Evolutionary conservation across 345 rosid genomes (phyloP).

Genomic region (Rhodomyrtus tomentosa): DNA sequence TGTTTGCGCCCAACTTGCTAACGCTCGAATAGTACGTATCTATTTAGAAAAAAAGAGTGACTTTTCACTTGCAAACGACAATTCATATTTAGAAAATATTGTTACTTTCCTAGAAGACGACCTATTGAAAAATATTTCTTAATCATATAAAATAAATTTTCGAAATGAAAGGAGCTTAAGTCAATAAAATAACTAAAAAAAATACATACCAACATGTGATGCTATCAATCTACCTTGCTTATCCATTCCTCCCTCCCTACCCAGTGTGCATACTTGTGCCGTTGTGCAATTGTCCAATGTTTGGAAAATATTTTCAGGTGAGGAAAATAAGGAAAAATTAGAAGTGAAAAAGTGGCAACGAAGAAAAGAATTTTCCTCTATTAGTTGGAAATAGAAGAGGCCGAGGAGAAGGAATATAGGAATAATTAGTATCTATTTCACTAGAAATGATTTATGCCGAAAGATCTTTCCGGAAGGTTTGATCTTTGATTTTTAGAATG

Average conservation of each 20-base stretch:
- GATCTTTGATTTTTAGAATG: no score
- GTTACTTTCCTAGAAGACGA: neutral
- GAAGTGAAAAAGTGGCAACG: neutral
- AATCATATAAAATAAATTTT: neutral
- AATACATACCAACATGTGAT: fast-evolving
- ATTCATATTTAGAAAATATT: neutral
- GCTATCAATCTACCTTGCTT: neutral
- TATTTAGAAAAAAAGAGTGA: neutral
- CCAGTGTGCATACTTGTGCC: neutral
- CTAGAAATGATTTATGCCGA: no score
- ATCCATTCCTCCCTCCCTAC: neutral
- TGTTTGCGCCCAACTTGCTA: neutral
- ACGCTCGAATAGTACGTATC: neutral
- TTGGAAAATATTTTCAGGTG: neutral
- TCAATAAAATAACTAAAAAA: neutral
- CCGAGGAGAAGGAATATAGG: neutral
- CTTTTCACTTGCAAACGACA: neutral
- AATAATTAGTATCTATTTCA: neutral
- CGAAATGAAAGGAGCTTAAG: neutral
- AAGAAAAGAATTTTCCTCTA: neutral
- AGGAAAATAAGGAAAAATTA: neutral
- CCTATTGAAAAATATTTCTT: neutral
- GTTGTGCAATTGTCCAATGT: neutral
- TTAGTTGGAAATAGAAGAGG: neutral
- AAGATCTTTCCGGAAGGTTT: no score